These are phyloP conservation scores for Hymenoscyphus fructigenus DNA, from an alignment of 2,329 filamentous ascomycete species.

Conservation along the genomic window DNA sequence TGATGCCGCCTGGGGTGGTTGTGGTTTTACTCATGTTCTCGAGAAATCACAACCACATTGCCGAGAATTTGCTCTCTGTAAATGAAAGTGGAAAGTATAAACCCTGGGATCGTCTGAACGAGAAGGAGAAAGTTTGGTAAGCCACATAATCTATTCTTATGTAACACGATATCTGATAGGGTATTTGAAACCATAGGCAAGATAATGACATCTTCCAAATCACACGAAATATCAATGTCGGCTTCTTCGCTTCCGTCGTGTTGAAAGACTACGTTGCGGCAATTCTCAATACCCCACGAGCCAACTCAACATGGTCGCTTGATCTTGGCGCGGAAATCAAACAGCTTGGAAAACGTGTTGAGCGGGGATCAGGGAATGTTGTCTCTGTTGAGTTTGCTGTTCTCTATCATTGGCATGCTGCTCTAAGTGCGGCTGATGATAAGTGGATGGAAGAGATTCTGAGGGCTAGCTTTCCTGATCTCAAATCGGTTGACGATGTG, in stretches of 20 bases:
- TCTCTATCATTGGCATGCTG: constrained; percentile 48
- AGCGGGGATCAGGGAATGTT: constrained; percentile 45
- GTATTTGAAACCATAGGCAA: constrained; percentile 37
- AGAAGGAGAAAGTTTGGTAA: constrained; percentile 41
- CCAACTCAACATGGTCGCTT: constrained; percentile 46
- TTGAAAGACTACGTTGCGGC: constrained; percentile 45
- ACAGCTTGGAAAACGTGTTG: constrained; percentile 40
- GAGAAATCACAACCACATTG: constrained; percentile 47
- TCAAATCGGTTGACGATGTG: constrained; percentile 45
- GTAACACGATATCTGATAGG: not conserved
- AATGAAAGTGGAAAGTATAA: constrained; percentile 47
- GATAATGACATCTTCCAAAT: constrained; percentile 50
- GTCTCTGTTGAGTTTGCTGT: constrained; percentile 48
- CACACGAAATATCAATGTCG: constrained; percentile 47
- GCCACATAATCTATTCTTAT: constrained; percentile 9
- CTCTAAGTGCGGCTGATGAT: constrained; percentile 44
- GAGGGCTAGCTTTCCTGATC: constrained; percentile 37
- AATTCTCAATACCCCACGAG: constrained; percentile 30
- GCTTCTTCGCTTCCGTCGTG: constrained; percentile 47
- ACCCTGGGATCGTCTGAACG: constrained; percentile 40
- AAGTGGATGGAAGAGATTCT: constrained; percentile 47
- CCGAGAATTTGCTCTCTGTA: constrained; percentile 40
- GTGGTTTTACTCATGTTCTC: constrained; percentile 45
- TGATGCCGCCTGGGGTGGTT: constrained; percentile 48
- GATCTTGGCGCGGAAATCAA: constrained; percentile 48